Conservation (phyloP, 208 protist genomes). For the Leishmania guyanensis region DNA sequence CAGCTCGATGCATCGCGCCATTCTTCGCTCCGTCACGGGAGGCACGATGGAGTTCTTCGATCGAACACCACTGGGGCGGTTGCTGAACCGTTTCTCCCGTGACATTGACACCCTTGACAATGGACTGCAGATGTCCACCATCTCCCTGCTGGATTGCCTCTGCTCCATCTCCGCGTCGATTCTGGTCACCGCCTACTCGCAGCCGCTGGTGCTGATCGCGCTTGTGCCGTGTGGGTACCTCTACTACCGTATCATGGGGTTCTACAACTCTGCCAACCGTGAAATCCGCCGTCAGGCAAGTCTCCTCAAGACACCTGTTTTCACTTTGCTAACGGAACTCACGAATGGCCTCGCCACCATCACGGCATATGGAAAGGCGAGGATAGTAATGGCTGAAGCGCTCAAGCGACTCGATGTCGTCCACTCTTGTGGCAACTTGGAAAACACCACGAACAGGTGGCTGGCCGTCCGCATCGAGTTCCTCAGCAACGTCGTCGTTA, state of each 20-base stretch:
- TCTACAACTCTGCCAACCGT: constrained; percentile 82
- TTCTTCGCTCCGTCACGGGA: constrained; percentile 54
- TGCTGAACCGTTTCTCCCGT: constrained; percentile 96
- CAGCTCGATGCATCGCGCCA: constrained; percentile 41
- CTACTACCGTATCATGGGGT: constrained; percentile 88
- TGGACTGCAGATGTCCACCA: constrained; percentile 37
- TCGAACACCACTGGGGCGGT: constrained; percentile 92
- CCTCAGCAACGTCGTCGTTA: constrained; percentile 76
- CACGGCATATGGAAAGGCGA: constrained; percentile 50
- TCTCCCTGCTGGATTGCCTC: constrained; percentile 45
- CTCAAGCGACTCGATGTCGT: constrained; percentile 48
- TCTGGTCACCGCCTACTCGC: constrained; percentile 41
- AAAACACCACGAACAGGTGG: constrained; percentile 80
- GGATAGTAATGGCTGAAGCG: constrained; percentile 34
- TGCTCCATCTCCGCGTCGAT: constrained; percentile 57
- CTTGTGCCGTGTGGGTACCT: constrained; percentile 72
- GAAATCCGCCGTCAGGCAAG: constrained; percentile 90
- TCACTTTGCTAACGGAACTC: constrained; percentile 92
- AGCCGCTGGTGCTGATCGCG: constrained; percentile 50
- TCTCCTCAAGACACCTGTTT: constrained; percentile 92
- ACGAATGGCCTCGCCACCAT: constrained; percentile 91
- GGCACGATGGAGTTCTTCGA: constrained; percentile 94
- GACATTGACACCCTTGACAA: constrained; percentile 89
- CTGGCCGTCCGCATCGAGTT: constrained; percentile 89
- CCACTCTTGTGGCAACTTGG: constrained; percentile 48